Conservation (phyloP, 176 grass and related monocot genomes). For the Oryza longistaminata region DNA sequence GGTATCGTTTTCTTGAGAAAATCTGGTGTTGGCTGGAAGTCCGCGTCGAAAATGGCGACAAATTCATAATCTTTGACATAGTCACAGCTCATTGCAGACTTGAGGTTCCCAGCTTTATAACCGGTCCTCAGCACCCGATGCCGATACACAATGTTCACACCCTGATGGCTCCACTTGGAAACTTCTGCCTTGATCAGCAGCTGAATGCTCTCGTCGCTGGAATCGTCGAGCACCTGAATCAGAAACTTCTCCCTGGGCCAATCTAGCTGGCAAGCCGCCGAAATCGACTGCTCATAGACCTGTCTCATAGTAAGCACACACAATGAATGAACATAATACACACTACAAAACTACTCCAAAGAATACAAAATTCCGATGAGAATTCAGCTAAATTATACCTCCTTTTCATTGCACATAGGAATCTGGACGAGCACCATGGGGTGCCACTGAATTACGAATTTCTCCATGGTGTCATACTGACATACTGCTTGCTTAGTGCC, state of each 20-base stretch:
- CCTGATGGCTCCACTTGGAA: constrained; percentile 66
- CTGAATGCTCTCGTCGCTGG: constrained; percentile 59
- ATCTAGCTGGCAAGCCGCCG: constrained; percentile 58
- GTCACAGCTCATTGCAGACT: constrained; percentile 81
- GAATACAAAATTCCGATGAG: constrained; percentile 2
- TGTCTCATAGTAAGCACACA: not conserved
- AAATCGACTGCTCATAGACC: constrained; percentile 87
- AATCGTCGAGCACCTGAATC: constrained; percentile 87
- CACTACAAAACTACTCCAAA: not conserved
- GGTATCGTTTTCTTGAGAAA: constrained; percentile 79
- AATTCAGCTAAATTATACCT: constrained; percentile 55
- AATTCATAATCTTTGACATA: constrained; percentile 80
- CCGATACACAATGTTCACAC: constrained; percentile 69
- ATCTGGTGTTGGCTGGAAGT: constrained; percentile 77
- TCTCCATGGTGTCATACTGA: not conserved
- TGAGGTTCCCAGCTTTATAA: constrained; percentile 87
- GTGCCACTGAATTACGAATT: constrained; percentile 20
- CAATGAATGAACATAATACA: not conserved
- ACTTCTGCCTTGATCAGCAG: constrained; percentile 65
- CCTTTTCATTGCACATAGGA: constrained; percentile 83
- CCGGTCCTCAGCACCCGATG: constrained; percentile 68
- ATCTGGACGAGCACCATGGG: constrained; percentile 88
- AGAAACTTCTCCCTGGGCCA: constrained; percentile 71
- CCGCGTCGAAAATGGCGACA: constrained; percentile 80
- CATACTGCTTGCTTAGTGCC: not conserved